phyloP scores from a whole-genome alignment of 805 yeast genomes.

The Candida schatavii region DNA sequence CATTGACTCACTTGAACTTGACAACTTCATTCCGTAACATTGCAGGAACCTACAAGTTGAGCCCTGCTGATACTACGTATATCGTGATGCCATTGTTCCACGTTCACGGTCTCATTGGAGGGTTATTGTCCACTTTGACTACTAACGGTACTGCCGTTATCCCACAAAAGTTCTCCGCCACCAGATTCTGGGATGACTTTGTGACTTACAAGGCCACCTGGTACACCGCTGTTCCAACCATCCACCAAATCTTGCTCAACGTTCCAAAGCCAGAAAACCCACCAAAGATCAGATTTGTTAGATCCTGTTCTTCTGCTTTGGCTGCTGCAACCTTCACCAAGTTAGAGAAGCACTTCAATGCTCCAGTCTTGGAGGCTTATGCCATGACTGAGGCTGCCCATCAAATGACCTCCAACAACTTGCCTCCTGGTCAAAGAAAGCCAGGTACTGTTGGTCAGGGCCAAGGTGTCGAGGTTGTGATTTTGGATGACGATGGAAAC shows the following conservation, averaged over 20 bases:
- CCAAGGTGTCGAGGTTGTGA: slow-evolving; percentile 62
- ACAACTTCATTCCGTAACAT: slow-evolving; percentile 60
- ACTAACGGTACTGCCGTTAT: slow-evolving; percentile 61
- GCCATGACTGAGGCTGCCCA: slow-evolving; percentile 85
- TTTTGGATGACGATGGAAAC: slow-evolving; percentile 50
- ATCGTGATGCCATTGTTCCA: slow-evolving; percentile 78
- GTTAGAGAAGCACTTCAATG: slow-evolving; percentile 54
- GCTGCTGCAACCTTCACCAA: slow-evolving; percentile 63
- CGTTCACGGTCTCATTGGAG: slow-evolving; percentile 72
- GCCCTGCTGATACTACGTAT: slow-evolving; percentile 50
- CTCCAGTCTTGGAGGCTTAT: slow-evolving; percentile 74
- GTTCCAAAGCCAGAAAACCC: slow-evolving; percentile 46
- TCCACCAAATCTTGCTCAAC: slow-evolving; percentile 63
- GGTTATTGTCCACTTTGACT: slow-evolving; percentile 56
- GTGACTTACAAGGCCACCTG: slow-evolving; percentile 51
- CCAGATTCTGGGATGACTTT: slow-evolving; percentile 59
- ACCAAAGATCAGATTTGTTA: slow-evolving; percentile 60
- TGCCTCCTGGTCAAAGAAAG: slow-evolving; percentile 62
- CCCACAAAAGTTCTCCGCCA: slow-evolving; percentile 62
- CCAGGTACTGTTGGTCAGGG: slow-evolving; percentile 70
- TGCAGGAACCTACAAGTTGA: slow-evolving; percentile 52
- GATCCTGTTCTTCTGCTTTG: slow-evolving; percentile 70
- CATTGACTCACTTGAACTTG: slow-evolving; percentile 63
- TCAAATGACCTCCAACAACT: slow-evolving; percentile 70
- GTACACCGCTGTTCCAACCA: slow-evolving; percentile 79